Conservation (phyloP, 2,329 filamentous ascomycete genomes). For the Fusarium cyanostomum region DNA sequence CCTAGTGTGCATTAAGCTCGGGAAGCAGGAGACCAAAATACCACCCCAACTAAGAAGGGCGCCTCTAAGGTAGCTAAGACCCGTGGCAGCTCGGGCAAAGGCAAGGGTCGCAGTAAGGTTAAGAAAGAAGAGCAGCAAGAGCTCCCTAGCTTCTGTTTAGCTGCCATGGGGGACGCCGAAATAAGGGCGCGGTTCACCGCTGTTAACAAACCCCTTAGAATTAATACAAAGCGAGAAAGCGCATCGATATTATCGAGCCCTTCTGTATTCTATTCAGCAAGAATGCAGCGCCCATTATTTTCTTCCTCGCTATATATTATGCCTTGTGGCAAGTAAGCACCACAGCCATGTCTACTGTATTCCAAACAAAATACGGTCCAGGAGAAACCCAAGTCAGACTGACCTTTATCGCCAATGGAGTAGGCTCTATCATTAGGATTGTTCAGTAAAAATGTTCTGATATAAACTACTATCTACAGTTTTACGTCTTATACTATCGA, state of each 20-base stretch:
- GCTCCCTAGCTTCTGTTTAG: too few relatives aligned
- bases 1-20: too few relatives aligned
- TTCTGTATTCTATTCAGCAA: conserved; percentile 58
- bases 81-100: conserved; percentile 33
- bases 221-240: conserved; percentile 47
- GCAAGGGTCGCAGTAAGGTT: conserved; percentile 32
- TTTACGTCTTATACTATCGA: too few relatives aligned
- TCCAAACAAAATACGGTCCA: conserved; percentile 55
- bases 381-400: conserved; percentile 57
- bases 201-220: neutral
- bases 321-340: conserved; percentile 66
- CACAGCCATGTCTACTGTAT: conserved; percentile 61
- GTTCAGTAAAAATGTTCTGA: too few relatives aligned
- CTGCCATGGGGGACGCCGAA: neutral
- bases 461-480: too few relatives aligned
- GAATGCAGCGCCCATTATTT: conserved; percentile 54
- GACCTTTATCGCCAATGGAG: conserved; percentile 64
- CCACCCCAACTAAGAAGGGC: conserved; percentile 39
- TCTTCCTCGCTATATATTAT: conserved; percentile 61
- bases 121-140: conserved; percentile 38
- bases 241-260: conserved; percentile 56
- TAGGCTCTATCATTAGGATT: conserved; percentile 64
- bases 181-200: neutral
- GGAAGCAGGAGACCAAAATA: too few relatives aligned
- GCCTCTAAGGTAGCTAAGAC: conserved; percentile 46